A percentile compares a stretch with the other conserved stretches of the same genome.
Evolutionary conservation across 495 filamentous ascomycete genomes (phyloP).

Genomic region (Neurospora hispaniola): DNA sequence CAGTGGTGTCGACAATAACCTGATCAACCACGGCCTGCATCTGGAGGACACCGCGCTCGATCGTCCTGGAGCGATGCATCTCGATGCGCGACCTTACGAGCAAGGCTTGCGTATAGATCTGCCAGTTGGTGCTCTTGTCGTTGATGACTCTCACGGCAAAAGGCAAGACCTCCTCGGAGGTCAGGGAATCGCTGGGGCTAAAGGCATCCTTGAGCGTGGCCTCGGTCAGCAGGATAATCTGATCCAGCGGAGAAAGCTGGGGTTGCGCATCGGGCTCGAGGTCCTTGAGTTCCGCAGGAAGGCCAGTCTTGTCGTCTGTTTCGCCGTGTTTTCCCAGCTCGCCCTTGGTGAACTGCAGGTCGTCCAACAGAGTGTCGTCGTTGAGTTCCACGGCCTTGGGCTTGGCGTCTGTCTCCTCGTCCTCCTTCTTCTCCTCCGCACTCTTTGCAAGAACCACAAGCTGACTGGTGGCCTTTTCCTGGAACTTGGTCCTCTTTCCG

Average conservation of each 20-base stretch:
- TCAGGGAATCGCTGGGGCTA: constrained; percentile 71
- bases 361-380: constrained; percentile 87
- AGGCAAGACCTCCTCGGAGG: constrained; percentile 82
- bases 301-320: constrained; percentile 32
- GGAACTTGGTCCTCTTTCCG: constrained; percentile 88
- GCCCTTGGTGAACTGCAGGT: constrained; percentile 63
- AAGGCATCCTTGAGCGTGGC: constrained; percentile 84
- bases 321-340: constrained; percentile 24
- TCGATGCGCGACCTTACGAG: constrained; percentile 84
- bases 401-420: constrained; percentile 10
- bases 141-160: constrained; percentile 82
- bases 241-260: constrained; percentile 68
- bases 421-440: constrained; percentile 14
- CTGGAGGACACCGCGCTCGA: constrained; percentile 83
- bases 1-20: constrained; percentile 77
- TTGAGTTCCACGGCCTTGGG: constrained; percentile 68
- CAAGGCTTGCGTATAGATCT: constrained; percentile 89
- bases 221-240: constrained; percentile 69
- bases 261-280: constrained; percentile 75
- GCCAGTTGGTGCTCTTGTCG: constrained; percentile 92
- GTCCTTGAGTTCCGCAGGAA: constrained; percentile 48
- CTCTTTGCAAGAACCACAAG: constrained; percentile 87
- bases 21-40: constrained; percentile 95
- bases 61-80: constrained; percentile 69
- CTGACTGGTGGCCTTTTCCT: constrained; percentile 81